Evolutionary conservation across 2,329 filamentous ascomycete species (phyloP).

Genomic region (Calonectria ilicicola): DNA sequence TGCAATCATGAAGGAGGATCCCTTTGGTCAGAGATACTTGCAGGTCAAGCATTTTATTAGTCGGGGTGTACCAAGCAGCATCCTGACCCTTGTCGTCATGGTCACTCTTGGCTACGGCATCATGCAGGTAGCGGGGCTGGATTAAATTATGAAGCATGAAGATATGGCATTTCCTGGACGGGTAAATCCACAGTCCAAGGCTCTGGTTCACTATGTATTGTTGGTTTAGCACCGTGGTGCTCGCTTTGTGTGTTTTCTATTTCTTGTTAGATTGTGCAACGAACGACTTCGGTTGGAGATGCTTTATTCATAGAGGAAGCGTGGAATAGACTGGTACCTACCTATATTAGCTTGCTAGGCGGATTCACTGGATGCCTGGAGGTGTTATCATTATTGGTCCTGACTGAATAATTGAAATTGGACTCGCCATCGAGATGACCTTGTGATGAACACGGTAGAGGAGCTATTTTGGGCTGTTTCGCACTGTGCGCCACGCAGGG

Average conservation of each 20-base stretch:
- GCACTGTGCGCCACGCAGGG: conserved; percentile 37
- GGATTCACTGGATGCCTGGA: neutral
- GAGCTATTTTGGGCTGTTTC: conserved; percentile 14
- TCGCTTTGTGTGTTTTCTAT: conserved; percentile 7
- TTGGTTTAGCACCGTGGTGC: neutral
- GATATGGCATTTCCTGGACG: neutral
- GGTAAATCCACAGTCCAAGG: conserved; percentile 5
- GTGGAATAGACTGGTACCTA: conserved; percentile 30
- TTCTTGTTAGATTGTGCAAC: conserved; percentile 2
- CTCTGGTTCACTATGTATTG: neutral
- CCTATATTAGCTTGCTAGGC: neutral
- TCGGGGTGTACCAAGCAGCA: conserved; percentile 87
- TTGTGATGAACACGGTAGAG: conserved; percentile 3
- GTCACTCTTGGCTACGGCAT: conserved; percentile 91
- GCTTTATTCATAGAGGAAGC: conserved; percentile 29
- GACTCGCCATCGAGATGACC: no score
- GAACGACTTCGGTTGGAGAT: conserved; percentile 3
- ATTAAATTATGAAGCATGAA: conserved; percentile 44
- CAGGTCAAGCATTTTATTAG: conserved; percentile 95
- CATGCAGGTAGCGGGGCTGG: conserved; percentile 81
- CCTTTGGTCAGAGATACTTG: conserved; percentile 91
- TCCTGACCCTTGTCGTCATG: conserved; percentile 85
- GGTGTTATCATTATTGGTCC: neutral
- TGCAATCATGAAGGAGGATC: conserved; percentile 99
- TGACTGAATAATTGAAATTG: neutral